These are phyloP conservation scores for Apostasia shenzhenica DNA, from an alignment of 106 monocot species.

Conservation along the genomic window DNA sequence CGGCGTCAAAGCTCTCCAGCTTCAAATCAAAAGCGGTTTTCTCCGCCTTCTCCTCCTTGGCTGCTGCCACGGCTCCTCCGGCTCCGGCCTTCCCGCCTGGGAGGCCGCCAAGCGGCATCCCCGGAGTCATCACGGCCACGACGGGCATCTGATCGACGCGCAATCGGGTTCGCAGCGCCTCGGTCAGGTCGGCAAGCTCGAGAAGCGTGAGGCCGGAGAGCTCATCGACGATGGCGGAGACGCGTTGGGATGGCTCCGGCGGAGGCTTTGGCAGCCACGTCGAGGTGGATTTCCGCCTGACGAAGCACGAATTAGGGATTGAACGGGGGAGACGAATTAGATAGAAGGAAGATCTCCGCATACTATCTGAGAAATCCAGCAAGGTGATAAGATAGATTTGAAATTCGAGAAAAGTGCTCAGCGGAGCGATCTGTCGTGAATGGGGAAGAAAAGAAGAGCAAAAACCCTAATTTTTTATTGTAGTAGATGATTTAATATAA, in stretches of 20 bases:
- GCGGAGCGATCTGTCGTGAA: too few species aligned
- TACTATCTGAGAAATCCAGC: background rate
- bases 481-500: too few species aligned
- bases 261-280: constrained; percentile 3
- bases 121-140: constrained; percentile 37
- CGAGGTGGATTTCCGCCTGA: background rate
- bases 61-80: constrained; percentile 4
- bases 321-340: background rate
- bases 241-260: constrained; percentile 19
- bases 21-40: constrained; percentile 50
- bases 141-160: constrained; percentile 39
- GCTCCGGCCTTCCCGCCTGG: background rate
- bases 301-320: background rate
- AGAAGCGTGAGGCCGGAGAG: constrained; percentile 43
- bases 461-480: too few species aligned
- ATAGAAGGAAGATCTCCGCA: constrained; percentile 1
- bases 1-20: constrained; percentile 41
- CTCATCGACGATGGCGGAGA: constrained; percentile 40
- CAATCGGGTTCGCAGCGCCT: constrained; percentile 33
- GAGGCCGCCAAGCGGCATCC: constrained; percentile 15
- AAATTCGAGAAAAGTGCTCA: too few species aligned
- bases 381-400: too few species aligned
- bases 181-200: constrained; percentile 38
- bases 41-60: constrained; percentile 36
- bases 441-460: too few species aligned